Conservation (phyloP, 1,284 basidiomycete species). For the Ustilago sp. region DNA sequence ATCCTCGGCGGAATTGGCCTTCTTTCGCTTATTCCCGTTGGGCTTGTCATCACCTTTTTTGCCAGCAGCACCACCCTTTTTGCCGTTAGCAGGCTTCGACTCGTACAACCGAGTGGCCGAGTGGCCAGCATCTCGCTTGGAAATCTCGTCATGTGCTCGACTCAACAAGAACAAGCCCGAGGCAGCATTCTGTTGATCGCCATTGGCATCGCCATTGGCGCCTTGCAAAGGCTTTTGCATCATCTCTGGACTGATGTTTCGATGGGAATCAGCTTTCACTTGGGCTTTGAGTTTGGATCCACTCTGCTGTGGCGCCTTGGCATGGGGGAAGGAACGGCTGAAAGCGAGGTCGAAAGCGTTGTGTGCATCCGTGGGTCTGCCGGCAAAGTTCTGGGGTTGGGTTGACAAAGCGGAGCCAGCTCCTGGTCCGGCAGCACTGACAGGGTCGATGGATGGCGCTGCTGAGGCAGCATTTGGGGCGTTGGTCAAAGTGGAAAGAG, state of each 20-base stretch:
- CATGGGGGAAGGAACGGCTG: conserved; percentile 38
- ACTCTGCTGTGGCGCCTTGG: conserved; percentile 2
- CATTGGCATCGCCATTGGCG: conserved; percentile 26
- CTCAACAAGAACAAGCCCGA: conserved; percentile 87
- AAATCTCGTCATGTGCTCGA: conserved; percentile 93
- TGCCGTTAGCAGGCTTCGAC: conserved; percentile 32
- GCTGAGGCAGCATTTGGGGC: conserved; percentile 18
- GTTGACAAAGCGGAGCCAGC: conserved; percentile 28
- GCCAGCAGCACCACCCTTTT: conserved; percentile 12
- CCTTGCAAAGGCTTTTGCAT: conserved; percentile 33
- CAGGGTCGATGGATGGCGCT: conserved; percentile 29
- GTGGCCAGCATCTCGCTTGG: conserved; percentile 83
- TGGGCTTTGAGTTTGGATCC: conserved; percentile 49
- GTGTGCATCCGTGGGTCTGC: conserved; percentile 33
- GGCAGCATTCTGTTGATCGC: conserved; percentile 57
- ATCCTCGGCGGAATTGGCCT: conserved; percentile 39
- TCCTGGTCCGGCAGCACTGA: conserved; percentile 7
- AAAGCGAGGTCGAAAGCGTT: conserved; percentile 60
- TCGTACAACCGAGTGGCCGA: conserved; percentile 39
- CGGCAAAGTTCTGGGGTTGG: conserved; percentile 50
- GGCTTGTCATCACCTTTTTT: conserved; percentile 26
- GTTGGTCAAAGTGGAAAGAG: conserved; percentile 69
- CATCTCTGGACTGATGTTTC: conserved; percentile 52
- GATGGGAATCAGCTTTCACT: conserved; percentile 27
- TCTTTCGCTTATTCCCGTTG: conserved; percentile 60